Evolutionary conservation across 148 eudicot genomes (phyloP).

Genomic region (Fagopyrum tataricum): DNA sequence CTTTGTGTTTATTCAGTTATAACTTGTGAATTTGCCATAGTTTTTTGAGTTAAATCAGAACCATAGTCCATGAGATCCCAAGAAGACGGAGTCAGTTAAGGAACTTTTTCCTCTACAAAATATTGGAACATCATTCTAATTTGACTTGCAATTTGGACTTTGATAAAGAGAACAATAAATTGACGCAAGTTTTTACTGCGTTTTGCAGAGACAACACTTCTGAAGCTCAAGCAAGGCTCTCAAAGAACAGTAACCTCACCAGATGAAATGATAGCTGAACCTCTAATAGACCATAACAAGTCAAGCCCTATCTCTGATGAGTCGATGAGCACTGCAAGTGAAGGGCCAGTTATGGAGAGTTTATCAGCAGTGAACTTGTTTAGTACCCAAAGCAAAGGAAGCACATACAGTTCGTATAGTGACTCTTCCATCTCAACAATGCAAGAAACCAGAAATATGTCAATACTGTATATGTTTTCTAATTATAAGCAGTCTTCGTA

Average conservation of each 20-base stretch:
- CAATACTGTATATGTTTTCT: constrained; percentile 23
- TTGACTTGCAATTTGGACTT: neutral
- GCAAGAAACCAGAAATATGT: neutral
- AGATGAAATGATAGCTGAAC: neutral
- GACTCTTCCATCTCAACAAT: constrained; percentile 4
- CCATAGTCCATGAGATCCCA: neutral
- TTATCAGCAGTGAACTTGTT: neutral
- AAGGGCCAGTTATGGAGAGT: neutral
- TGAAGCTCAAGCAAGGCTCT: constrained; percentile 66
- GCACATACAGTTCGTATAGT: neutral
- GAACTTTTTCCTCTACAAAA: no score
- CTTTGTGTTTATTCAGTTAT: neutral
- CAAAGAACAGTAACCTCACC: constrained; percentile 7
- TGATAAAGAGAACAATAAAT: neutral
- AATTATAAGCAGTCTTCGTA: constrained; percentile 18
- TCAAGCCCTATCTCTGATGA: neutral
- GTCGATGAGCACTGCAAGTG: constrained; percentile 4
- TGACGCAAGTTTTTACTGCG: neutral
- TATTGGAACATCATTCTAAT: neutral
- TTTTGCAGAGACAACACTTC: constrained; percentile 55
- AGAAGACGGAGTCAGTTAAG: neutral
- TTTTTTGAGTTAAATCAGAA: constrained; percentile 1
- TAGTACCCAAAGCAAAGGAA: neutral
- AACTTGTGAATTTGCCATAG: neutral
- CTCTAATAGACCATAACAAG: neutral